Percentiles rank a stretch among this genome's conserved stretches.
phyloP scores from a whole-genome alignment of 2,329 filamentous ascomycete species.

The Neocatenulostroma microsporum region DNA sequence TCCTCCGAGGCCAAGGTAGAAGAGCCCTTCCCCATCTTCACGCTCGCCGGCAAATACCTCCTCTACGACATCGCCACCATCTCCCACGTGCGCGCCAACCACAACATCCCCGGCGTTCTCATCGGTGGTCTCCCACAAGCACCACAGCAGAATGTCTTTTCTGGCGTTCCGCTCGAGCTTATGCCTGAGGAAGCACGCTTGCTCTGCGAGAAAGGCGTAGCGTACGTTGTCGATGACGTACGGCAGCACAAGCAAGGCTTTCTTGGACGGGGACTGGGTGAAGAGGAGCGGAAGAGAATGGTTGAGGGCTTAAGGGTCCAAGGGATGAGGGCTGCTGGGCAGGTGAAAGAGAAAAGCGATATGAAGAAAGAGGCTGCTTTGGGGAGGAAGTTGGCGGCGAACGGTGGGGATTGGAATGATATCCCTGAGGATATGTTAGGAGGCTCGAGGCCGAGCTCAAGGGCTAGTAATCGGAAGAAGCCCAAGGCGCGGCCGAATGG shows the following conservation, averaged over 20 bases:
- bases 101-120: constrained; percentile 80
- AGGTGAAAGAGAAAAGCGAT: constrained; percentile 42
- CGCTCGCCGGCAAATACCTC: constrained; percentile 72
- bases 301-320: constrained; percentile 49
- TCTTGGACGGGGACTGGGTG: constrained; percentile 40
- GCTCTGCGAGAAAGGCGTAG: constrained; percentile 68
- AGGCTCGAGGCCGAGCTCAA: constrained; percentile 7
- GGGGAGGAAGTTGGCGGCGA: constrained; percentile 38
- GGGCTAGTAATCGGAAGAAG: constrained; percentile 11
- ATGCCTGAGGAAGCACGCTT: constrained; percentile 83
- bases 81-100: constrained; percentile 65
- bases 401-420: constrained; percentile 28
- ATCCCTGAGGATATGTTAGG: constrained; percentile 29
- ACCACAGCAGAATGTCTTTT: constrained; percentile 89
- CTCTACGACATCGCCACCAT: constrained; percentile 81
- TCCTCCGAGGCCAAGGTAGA: constrained; percentile 28
- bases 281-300: constrained; percentile 55
- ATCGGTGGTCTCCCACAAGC: constrained; percentile 84
- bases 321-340: constrained; percentile 43
- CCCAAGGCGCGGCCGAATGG: too few species aligned
- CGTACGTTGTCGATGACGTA: constrained; percentile 72
- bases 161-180: constrained; percentile 79
- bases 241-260: constrained; percentile 61
- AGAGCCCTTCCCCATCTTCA: constrained; percentile 68
- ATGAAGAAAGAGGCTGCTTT: constrained; percentile 43